Percentiles rank a stretch among this genome's conserved stretches.
Evolutionary conservation across 441 rosid genomes (phyloP).

Genomic region (Iberis amara): DNA sequence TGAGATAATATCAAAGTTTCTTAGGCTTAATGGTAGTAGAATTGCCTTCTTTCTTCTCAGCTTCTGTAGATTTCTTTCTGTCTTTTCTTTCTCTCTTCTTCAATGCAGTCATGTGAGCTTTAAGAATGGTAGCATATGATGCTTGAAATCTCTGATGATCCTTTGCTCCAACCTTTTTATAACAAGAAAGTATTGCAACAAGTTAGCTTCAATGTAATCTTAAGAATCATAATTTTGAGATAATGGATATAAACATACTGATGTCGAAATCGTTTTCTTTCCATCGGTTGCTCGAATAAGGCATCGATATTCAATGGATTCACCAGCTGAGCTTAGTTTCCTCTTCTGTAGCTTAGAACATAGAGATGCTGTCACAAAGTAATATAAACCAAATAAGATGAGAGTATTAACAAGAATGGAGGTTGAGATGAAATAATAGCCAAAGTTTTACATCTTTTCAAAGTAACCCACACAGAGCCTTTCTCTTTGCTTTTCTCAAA

Average conservation of each 20-base stretch:
- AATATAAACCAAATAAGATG: slow-evolving; percentile 9
- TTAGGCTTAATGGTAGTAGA: slow-evolving; percentile 26
- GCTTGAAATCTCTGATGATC: slow-evolving; percentile 93
- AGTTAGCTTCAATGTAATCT: slow-evolving; percentile 12
- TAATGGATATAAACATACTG: slow-evolving; percentile 37
- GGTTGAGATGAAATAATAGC: neutral
- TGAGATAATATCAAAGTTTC: slow-evolving; percentile 20
- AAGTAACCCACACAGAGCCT: slow-evolving; percentile 90
- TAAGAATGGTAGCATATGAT: slow-evolving; percentile 83
- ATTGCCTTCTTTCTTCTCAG: slow-evolving; percentile 46
- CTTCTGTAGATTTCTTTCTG: slow-evolving; percentile 62
- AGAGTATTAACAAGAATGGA: no score
- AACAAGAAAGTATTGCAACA: slow-evolving; percentile 18
- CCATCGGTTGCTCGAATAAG: slow-evolving; percentile 85
- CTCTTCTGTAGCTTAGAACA: slow-evolving; percentile 71
- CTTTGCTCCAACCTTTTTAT: slow-evolving; percentile 68
- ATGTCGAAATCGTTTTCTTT: slow-evolving; percentile 71
- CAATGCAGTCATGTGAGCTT: slow-evolving; percentile 84
- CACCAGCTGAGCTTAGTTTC: slow-evolving; percentile 52
- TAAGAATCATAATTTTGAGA: neutral
- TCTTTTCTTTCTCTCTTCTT: slow-evolving; percentile 95
- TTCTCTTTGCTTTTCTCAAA: slow-evolving; percentile 65
- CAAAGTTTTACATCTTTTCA: slow-evolving; percentile 58
- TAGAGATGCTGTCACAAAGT: slow-evolving; percentile 53
- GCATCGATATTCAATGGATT: slow-evolving; percentile 65